phyloP scores from a whole-genome alignment of 331 rosid genomes.

The Arachis monticola region DNA sequence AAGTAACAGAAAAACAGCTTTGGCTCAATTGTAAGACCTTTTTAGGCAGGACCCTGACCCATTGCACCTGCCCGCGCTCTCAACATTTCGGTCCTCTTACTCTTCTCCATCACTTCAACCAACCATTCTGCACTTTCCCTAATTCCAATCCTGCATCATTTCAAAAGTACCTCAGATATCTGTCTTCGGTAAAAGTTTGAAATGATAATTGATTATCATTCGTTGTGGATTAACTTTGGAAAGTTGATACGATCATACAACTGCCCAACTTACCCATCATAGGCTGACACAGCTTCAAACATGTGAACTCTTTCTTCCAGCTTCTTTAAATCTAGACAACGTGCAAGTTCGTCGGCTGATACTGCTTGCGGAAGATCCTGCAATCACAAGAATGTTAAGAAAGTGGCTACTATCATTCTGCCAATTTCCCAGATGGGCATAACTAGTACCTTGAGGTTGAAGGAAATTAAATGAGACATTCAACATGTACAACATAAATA shows the following conservation, averaged over 20 bases:
- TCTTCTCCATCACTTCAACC: constrained; percentile 92
- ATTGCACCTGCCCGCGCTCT: constrained; percentile 72
- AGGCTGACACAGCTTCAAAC: constrained; percentile 93
- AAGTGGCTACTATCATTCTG: constrained; percentile 10
- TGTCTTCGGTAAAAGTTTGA: constrained; percentile 23
- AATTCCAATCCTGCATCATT: constrained; percentile 77
- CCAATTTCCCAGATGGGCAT: constrained; percentile 20
- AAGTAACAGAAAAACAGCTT: constrained; percentile 40
- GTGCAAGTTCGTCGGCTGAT: constrained; percentile 81
- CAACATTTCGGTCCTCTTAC: constrained; percentile 95
- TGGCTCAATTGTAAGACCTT: constrained; percentile 18
- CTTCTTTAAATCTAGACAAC: constrained; percentile 87
- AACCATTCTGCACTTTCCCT: constrained; percentile 91
- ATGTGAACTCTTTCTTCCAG: constrained; percentile 87
- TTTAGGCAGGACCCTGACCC: constrained; percentile 55
- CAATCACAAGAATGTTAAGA: constrained; percentile 44
- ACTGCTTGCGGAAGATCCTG: constrained; percentile 87
- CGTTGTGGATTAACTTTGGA: constrained; percentile 27
- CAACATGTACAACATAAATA: constrained; percentile 10
- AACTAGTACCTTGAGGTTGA: constrained; percentile 5
- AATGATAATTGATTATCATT: constrained; percentile 29
- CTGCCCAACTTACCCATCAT: constrained; percentile 73
- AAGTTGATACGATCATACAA: constrained; percentile 19
- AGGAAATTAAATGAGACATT: constrained; percentile 10
- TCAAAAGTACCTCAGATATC: constrained; percentile 30